Percentiles rank a stretch among this genome's conserved stretches.
phyloP scores from a whole-genome alignment of 345 rosid genomes.

The Gossypium anomalum region DNA sequence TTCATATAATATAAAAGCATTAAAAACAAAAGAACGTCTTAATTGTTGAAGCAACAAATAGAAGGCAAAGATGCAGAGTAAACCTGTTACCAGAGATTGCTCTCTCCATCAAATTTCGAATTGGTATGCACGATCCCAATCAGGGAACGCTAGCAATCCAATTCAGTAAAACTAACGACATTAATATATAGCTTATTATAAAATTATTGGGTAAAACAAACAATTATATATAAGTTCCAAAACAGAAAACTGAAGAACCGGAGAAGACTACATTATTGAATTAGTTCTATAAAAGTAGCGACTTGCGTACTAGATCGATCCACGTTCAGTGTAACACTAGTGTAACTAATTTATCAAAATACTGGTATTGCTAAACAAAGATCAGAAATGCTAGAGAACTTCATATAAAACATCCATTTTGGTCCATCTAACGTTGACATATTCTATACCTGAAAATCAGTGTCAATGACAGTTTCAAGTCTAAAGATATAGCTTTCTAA shows the following conservation, averaged over 20 bases:
- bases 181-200: too few species aligned
- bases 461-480: background rate
- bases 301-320: too few species aligned
- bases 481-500: background rate
- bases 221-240: too few species aligned
- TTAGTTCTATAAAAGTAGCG: too few species aligned
- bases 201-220: too few species aligned
- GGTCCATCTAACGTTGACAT: background rate
- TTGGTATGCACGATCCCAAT: too few species aligned
- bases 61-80: background rate
- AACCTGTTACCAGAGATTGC: background rate
- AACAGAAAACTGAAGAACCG: too few species aligned
- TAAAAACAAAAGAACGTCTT: background rate
- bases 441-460: background rate
- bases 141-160: too few species aligned
- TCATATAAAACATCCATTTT: background rate
- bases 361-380: background rate
- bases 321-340: too few species aligned
- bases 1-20: conserved; percentile 10
- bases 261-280: too few species aligned
- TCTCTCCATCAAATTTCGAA: too few species aligned
- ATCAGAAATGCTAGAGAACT: background rate
- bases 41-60: background rate
- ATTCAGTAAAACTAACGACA: too few species aligned
- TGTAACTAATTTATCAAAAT: background rate